phyloP scores from a whole-genome alignment of 78 protist genomes.

The Dictyostelium intermedium region DNA sequence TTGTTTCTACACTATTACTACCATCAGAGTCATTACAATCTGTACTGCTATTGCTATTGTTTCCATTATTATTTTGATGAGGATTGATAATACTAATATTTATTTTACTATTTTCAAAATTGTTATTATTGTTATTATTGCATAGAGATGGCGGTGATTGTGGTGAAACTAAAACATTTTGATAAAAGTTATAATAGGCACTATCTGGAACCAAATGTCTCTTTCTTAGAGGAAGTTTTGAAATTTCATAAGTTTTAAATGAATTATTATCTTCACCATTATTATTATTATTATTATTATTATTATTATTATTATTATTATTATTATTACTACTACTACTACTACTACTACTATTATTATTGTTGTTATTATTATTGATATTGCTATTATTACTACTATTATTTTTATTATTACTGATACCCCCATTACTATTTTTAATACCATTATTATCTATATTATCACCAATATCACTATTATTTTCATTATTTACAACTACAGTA shows the following conservation, averaged over 20 bases:
- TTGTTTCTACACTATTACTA: not conserved
- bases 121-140: not conserved
- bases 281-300: not conserved
- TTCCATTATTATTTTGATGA: not conserved
- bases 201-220: slow-evolving; percentile 76
- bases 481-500: not conserved
- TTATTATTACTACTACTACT: slow-evolving; percentile 3
- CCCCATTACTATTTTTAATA: not conserved
- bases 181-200: slow-evolving; percentile 48
- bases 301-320: not conserved
- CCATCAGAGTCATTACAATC: not conserved
- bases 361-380: not conserved
- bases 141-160: slow-evolving; percentile 50
- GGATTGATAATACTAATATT: not conserved
- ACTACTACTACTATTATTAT: not conserved
- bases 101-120: not conserved
- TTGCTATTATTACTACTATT: not conserved
- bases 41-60: not conserved
- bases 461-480: not conserved
- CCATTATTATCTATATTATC: too few species aligned
- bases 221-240: slow-evolving; percentile 66
- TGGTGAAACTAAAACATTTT: slow-evolving; percentile 27
- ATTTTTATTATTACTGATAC: not conserved
- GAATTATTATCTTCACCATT: slow-evolving; percentile 7
- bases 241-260: slow-evolving; percentile 45